Evolutionary conservation across 192 early-diverging fungal species (phyloP), one percentile per base, ranked within the genome.

Genomic region (Umbelopsis isabellina): DNA sequence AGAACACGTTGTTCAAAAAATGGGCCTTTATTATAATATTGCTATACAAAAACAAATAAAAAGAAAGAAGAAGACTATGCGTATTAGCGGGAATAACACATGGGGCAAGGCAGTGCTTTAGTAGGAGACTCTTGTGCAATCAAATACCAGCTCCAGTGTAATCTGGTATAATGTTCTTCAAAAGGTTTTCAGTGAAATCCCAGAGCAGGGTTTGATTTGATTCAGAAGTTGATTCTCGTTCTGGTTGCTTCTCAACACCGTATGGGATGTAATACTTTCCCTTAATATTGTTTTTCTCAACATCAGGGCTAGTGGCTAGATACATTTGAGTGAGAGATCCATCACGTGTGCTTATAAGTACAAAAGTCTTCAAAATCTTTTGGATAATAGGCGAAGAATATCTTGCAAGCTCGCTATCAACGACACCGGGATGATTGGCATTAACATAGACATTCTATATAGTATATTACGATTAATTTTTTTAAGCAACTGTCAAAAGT

Each of bases 251-350:
- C 27, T 61, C 27, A 16, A 61, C 25, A 3, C 55, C 55, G 30
- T 35, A 61, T 12, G 55, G 55, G 13, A 69, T 52, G 41, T 75
- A 83, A 41, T 82, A 82, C 69, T 77, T 25, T 18, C 76, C 82
- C 30, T 35, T 72, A 23, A 75, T 70, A 6, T 75, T 66, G 25
- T 83, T 80, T 25, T 83, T 68, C 48, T 86, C 79, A 45, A 88
- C 78, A 51, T 88, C 80, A 44, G 83, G 83, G 27, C 81, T 83
- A 3, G 85, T 79, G 5, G 85, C 83, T 65, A 79, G 68, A 51
- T 86, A 88, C 4, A 86, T 50, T 49, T 79, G 79, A 0, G 78
- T 83, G 37, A 85, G 23, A 1, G 85, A 74, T 20, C 86, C 86
- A 58, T 83, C 73, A 5, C 75, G 82, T 5, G 76, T 65, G 1